These are phyloP conservation scores for Jacaranda copaia DNA, from an alignment of 257 asterid genomes.

Conservation along the genomic window DNA sequence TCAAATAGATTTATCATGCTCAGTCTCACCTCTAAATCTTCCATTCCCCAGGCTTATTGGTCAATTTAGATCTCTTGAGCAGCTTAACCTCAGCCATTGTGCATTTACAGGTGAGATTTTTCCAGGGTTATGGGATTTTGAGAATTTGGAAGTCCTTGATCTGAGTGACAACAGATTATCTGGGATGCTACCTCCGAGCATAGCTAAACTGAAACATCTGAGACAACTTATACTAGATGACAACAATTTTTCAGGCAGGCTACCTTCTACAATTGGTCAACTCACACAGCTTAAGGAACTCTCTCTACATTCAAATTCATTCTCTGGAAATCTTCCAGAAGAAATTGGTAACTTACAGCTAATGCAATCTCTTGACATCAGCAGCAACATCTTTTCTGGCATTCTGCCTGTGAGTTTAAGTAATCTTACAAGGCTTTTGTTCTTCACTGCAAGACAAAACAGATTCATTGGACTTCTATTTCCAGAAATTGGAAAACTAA, in stretches of 20 bases:
- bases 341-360: slow-evolving; percentile 60
- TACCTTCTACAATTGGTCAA: slow-evolving; percentile 59
- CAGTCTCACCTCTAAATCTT: slow-evolving; percentile 44
- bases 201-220: slow-evolving; percentile 49
- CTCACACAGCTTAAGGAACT: slow-evolving; percentile 60
- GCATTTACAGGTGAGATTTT: slow-evolving; percentile 55
- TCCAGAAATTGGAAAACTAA: slow-evolving; percentile 58
- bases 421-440: slow-evolving; percentile 54
- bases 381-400: slow-evolving; percentile 68
- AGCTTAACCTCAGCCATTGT: slow-evolving; percentile 71
- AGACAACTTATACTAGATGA: slow-evolving; percentile 66
- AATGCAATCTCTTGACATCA: slow-evolving; percentile 67
- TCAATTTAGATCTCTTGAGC: slow-evolving; percentile 55
- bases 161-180: slow-evolving; percentile 60
- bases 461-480: slow-evolving; percentile 53
- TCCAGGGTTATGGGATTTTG: slow-evolving; percentile 59
- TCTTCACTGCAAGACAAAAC: slow-evolving; percentile 59
- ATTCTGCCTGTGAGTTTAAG: slow-evolving; percentile 57
- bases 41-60: slow-evolving; percentile 59
- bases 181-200: slow-evolving; percentile 52
- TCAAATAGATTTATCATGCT: slow-evolving; percentile 49
- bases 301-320: slow-evolving; percentile 61
- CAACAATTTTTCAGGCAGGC: slow-evolving; percentile 58
- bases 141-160: slow-evolving; percentile 59
- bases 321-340: slow-evolving; percentile 60